Conservation (phyloP, 345 rosid genomes). For the Acer negundo region DNA sequence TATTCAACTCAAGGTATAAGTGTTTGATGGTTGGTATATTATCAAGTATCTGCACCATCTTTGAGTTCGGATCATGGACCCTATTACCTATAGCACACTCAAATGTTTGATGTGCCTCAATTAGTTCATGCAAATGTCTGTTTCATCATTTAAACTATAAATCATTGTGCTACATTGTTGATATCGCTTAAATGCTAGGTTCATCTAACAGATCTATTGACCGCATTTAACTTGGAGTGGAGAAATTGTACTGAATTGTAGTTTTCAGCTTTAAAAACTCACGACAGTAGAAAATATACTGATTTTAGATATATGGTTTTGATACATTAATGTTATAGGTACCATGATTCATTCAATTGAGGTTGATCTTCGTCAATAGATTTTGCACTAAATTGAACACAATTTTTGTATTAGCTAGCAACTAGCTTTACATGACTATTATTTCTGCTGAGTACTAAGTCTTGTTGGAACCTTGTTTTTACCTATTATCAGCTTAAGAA, state of each 20-base stretch:
- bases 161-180: background rate
- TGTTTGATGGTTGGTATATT: background rate
- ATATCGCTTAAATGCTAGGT: background rate
- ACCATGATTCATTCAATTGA: background rate
- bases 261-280: background rate
- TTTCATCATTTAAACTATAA: background rate
- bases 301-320: background rate
- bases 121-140: background rate
- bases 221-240: background rate
- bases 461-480: background rate
- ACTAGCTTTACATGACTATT: background rate
- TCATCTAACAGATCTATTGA: background rate
- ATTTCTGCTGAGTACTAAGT: background rate
- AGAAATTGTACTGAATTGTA: background rate
- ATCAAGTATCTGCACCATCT: background rate
- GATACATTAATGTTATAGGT: background rate
- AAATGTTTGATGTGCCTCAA: background rate
- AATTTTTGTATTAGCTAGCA: background rate
- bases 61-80: background rate
- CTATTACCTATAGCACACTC: background rate
- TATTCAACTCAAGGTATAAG: background rate
- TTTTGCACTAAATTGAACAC: background rate
- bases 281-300: background rate
- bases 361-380: background rate
- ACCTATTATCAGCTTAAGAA: conserved; percentile 71